phyloP scores from a whole-genome alignment of 371 early-diverging fungal species.

The Circinella minor region DNA sequence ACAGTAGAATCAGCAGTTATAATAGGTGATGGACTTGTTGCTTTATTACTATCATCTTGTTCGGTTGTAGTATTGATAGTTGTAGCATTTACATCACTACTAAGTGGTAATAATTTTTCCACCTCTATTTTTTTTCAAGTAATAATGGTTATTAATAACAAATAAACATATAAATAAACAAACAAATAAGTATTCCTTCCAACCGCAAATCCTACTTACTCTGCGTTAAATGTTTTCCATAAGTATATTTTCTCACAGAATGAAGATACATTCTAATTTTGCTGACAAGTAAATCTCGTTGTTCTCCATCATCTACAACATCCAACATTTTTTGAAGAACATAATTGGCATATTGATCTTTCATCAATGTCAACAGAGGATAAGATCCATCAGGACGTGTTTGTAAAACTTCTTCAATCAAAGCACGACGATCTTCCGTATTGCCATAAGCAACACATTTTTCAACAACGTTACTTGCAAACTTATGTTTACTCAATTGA shows the following conservation, averaged over 20 bases:
- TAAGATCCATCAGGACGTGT: conserved; percentile 74
- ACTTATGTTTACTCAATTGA: conserved; percentile 96
- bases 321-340: conserved; percentile 99
- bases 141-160: not conserved
- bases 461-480: conserved; percentile 99
- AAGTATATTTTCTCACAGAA: conserved; percentile 93
- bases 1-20: no score
- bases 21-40: not conserved
- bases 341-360: conserved; percentile 99
- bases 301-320: conserved; percentile 83
- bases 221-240: conserved; percentile 94
- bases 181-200: not conserved
- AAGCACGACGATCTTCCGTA: conserved; percentile 66
- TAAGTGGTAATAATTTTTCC: conserved; percentile 22
- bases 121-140: conserved; percentile 8
- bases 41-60: not conserved
- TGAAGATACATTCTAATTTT: conserved; percentile 91
- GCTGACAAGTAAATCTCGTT: conserved; percentile 81
- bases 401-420: conserved; percentile 89
- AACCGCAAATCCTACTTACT: conserved; percentile 44
- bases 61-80: conserved; percentile 14
- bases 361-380: conserved; percentile 94
- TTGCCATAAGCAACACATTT: conserved; percentile 88
- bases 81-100: conserved; percentile 19
- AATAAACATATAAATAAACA: no score